phyloP scores from a whole-genome alignment of 169 alveolate species.

The Sarcocystis neurona region DNA sequence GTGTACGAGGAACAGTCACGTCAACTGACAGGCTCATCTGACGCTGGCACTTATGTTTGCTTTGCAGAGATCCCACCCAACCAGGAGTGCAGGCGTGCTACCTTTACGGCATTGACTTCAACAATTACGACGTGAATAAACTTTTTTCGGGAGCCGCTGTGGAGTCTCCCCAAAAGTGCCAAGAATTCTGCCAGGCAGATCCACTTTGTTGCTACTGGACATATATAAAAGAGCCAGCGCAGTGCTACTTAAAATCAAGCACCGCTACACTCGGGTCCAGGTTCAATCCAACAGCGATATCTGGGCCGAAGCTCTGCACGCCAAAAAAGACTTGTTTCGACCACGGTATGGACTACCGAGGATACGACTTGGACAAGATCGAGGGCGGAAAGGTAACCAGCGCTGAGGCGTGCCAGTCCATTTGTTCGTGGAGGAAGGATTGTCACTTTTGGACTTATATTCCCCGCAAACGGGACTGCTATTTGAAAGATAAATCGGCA shows the following conservation, averaged over 20 bases:
- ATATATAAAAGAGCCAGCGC: background rate
- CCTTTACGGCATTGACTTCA: background rate
- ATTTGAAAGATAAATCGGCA: slow-evolving; percentile 7
- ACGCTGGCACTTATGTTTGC: too few species aligned
- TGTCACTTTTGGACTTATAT: slow-evolving; percentile 7
- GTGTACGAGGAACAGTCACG: too few species aligned
- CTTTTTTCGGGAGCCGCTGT: too few species aligned
- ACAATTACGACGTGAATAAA: background rate
- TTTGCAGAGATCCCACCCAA: too few species aligned
- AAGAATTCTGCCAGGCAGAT: background rate
- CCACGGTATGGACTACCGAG: background rate
- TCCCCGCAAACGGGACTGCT: background rate
- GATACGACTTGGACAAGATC: slow-evolving; percentile 24
- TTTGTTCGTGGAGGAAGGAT: background rate
- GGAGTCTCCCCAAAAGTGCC: slow-evolving; percentile 7
- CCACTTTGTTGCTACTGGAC: slow-evolving; percentile 3
- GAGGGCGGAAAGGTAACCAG: background rate
- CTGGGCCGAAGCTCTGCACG: slow-evolving; percentile 6
- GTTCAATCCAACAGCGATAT: background rate
- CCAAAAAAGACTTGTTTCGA: background rate
- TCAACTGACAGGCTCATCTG: too few species aligned
- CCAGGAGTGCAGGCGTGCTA: too few species aligned
- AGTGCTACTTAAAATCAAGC: slow-evolving; percentile 15
- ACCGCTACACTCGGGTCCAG: background rate
- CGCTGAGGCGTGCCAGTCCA: slow-evolving; percentile 9